These are phyloP conservation scores for Rhamnella rubrinervis DNA, from an alignment of 331 rosid genomes.

Conservation along the genomic window DNA sequence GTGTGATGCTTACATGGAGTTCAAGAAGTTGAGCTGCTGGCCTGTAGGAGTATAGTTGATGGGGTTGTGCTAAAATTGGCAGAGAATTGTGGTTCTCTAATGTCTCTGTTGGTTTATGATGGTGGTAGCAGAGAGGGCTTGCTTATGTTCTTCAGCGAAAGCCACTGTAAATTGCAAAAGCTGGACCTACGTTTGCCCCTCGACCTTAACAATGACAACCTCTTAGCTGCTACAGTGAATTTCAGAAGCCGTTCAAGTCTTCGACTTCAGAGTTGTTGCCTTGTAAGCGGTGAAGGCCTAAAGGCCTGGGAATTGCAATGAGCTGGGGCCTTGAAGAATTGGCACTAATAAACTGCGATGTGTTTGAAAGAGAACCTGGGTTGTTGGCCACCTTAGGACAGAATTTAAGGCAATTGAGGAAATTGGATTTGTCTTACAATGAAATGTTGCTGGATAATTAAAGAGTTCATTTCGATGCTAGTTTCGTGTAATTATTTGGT, in stretches of 20 bases:
- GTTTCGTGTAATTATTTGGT: conserved; percentile 57
- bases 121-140: conserved; percentile 81
- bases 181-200: conserved; percentile 82
- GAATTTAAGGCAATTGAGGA: conserved; percentile 58
- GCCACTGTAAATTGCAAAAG: conserved; percentile 37
- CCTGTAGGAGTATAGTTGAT: conserved; percentile 78
- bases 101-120: conserved; percentile 69
- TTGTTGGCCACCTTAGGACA: conserved; percentile 81
- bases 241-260: conserved; percentile 45
- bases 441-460: conserved; percentile 70
- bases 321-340: conserved; percentile 61
- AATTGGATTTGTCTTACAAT: conserved; percentile 71
- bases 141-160: conserved; percentile 46
- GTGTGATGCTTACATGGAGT: conserved; percentile 48
- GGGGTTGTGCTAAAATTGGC: conserved; percentile 52
- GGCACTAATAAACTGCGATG: conserved; percentile 78
- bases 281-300: conserved; percentile 76
- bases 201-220: conserved; percentile 71
- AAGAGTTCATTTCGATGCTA: conserved; percentile 62
- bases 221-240: conserved; percentile 45
- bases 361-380: conserved; percentile 79
- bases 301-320: conserved; percentile 49
- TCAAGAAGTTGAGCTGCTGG: conserved; percentile 61
- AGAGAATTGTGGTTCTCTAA: conserved; percentile 49
- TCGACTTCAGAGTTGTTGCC: conserved; percentile 79